Base-by-base conservation (phyloP, 306 rosid species). In the Quercus glauca region DNA sequence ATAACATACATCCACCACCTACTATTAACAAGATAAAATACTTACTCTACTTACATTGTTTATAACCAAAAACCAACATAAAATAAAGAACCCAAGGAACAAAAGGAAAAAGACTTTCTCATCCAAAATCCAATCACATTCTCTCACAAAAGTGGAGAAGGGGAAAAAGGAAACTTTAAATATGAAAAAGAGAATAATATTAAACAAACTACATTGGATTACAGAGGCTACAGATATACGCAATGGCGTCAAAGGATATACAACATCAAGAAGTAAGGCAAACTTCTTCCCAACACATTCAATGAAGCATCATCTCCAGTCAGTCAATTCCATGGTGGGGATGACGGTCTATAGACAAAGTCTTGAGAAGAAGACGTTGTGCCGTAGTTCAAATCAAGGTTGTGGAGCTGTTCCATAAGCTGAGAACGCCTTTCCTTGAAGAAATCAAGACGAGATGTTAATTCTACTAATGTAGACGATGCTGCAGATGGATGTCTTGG, bases 351-450 rank as follows among this genome's bases (percentile, higher is more conserved):
- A 83, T 85, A 93, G 79, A 86, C 83, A 69, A 90, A 83, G 82
- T 90, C 96, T 88, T 88, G 94, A 25, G 94, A 82, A 25, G 94
- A 82, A 80, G 92, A 85, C 18, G 96, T 78, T 41, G 93, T 83
- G 64, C 98, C 97, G 41, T 93, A 96, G 81, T 90, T 93, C 81
- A 93, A 87, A 83, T 96, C 99, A 17, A 96, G 99, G 88, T 93
- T 93, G 85, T 96, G 99, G 73, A 96, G 99, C 82, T 96, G 99
- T 76, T 96, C 99, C 97, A 96, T 93, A 82, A 96, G 84, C 89
- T 96, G 96, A 0, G 97, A 93, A 55, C 99, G 99, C 73, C 99
- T 86, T 85, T 96, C 99, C 91, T 96, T 96, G 94, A 96, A 96
- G 87, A 93, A 96, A 88, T 96, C 99, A 6, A 96, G 98, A n/a